Evolutionary conservation across 768 basidiomycete genomes (phyloP), one percentile per base, ranked within the genome.

Genomic region (Suillus weaverae): DNA sequence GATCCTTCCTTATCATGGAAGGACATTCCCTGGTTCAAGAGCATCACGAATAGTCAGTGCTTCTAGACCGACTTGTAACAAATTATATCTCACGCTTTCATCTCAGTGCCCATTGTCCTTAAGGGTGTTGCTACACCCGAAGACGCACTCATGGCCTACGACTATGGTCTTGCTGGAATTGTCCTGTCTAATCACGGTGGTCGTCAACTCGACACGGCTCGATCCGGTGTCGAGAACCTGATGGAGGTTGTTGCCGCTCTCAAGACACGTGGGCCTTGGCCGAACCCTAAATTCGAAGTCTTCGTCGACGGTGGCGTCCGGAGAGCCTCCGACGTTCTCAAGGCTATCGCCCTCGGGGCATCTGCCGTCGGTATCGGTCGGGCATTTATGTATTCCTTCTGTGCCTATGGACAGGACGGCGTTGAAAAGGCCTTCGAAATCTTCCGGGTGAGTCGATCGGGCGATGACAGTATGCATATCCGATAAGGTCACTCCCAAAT

Each of bases 271-370:
- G 87, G 90, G 2, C 76, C 92, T 44, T 92, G 93, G 77, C 91
- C 93, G 2, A 92, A 93, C 60, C 83, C 85, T 60, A 84, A 81
- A 61, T 93, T 99, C 80, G 89, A 94, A 72, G 80, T 99, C 38
- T 93, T 91, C 71, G 85, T 95, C 14, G 97, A 99, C 71, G 97
- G 97, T n/a, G 97, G 97, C 62, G 94, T 98, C 9, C 84, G 95
- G 57, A 82, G 95, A 43, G 94, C 95, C 1, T 94, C 90, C 13
- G 94, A 97, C 73, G 89, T 95, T 3, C 79, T 97, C 63, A 96
- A 97, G 72, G 94, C 94, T 3, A 73, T 95, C 57, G 94, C 94
- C 0, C 80, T 96, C 16, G 95, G 94, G 22, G 94, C 94, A n/a
- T 94, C 89, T 48, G 94, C 94, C 18, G 91, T 95, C 36, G 92